These are phyloP conservation scores for Euryodendron excelsum DNA, from an alignment of 148 eudicot genomes.

Conservation along the genomic window DNA sequence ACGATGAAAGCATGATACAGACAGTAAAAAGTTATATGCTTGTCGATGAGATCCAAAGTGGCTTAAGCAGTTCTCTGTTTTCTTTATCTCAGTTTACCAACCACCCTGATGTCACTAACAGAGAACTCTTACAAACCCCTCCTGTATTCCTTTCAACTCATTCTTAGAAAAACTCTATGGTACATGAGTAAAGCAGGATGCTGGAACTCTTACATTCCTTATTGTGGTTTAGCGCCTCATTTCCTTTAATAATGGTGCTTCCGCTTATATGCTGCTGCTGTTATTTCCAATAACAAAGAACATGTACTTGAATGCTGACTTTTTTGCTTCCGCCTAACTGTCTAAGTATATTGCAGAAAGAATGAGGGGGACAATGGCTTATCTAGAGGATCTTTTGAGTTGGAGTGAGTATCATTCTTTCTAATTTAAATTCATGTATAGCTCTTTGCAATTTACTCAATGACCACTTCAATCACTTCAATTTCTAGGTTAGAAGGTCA, in stretches of 20 bases:
- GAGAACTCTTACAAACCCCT: neutral
- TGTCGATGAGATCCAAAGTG: neutral
- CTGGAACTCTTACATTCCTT: conserved; percentile 6
- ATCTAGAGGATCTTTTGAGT: conserved; percentile 9
- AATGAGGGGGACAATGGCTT: conserved; percentile 6
- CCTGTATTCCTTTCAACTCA: neutral
- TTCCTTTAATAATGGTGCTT: neutral
- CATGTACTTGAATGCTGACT: neutral
- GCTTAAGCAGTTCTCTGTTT: neutral
- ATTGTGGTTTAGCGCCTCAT: neutral
- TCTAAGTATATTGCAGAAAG: conserved; percentile 19
- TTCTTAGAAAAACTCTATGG: neutral
- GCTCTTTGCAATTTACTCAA: neutral
- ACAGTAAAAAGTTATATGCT: too few species aligned
- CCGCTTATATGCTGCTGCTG: neutral
- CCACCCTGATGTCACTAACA: neutral
- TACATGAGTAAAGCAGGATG: neutral
- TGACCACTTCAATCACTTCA: neutral
- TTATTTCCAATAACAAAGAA: neutral
- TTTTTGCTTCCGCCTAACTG: neutral
- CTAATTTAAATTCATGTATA: neutral
- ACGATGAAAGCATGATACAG: too few species aligned
- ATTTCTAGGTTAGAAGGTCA: conserved; percentile 34
- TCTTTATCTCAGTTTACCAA: neutral
- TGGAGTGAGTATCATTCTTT: conserved; percentile 8